Conservation (phyloP, 371 early-diverging fungal genomes). For the Mucor sp. region DNA sequence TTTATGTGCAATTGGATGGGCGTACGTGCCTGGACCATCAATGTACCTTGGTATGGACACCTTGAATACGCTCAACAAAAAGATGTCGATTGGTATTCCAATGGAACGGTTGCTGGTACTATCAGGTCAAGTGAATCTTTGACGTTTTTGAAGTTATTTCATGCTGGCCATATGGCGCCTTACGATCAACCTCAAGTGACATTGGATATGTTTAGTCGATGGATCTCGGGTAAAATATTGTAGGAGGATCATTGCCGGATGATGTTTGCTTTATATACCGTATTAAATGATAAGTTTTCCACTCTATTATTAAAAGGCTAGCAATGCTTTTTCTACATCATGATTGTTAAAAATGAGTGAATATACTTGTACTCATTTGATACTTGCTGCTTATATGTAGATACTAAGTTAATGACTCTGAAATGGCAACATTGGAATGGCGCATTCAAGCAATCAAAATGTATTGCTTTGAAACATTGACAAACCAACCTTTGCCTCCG, state of each 20-base stretch:
- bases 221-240: constrained; percentile 31
- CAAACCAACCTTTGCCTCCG: too few relatives aligned
- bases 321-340: too few relatives aligned
- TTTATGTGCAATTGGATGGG: constrained; percentile 92
- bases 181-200: constrained; percentile 58
- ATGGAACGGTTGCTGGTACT: constrained; percentile 68
- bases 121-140: constrained; percentile 66
- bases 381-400: too few relatives aligned
- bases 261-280: too few relatives aligned
- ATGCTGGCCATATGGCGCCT: constrained; percentile 90
- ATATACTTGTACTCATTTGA: too few relatives aligned
- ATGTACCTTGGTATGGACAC: constrained; percentile 82
- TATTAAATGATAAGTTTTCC: too few relatives aligned
- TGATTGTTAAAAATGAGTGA: too few relatives aligned
- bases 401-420: too few relatives aligned
- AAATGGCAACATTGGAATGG: too few relatives aligned
- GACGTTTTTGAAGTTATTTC: constrained; percentile 81
- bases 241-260: background rate
- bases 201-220: constrained; percentile 68
- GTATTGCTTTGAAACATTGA: too few relatives aligned
- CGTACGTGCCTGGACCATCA: constrained; percentile 87
- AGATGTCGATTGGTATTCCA: constrained; percentile 54
- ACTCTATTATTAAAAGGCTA: too few relatives aligned
- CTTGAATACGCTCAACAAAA: constrained; percentile 61
- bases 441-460: too few relatives aligned